Percentiles rank a stretch among this genome's conserved stretches.
Evolutionary conservation across 2,329 filamentous ascomycete species (phyloP).

Genomic region (Pseudogymnoascus sp.): DNA sequence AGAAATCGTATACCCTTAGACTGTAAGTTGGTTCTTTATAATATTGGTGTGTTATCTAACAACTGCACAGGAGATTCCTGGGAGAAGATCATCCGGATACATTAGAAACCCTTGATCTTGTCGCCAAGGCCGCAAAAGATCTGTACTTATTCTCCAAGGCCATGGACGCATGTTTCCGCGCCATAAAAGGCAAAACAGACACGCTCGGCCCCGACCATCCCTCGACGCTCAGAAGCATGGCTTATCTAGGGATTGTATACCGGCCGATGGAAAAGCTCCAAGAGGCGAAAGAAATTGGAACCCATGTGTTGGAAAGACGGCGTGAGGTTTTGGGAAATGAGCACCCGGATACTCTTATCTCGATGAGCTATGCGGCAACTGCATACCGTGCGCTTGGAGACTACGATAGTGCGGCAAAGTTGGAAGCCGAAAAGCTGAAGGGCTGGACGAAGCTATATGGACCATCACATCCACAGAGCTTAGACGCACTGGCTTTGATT

Average conservation of each 20-base stretch:
- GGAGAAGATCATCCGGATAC: not conserved
- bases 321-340: slow-evolving; percentile 15
- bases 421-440: not conserved
- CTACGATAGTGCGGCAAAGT: not conserved
- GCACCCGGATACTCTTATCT: slow-evolving; percentile 16
- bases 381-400: not conserved
- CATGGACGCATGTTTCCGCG: not conserved
- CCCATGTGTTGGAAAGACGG: not conserved
- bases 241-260: not conserved
- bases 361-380: slow-evolving; percentile 14
- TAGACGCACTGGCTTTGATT: not conserved
- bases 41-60: not conserved
- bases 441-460: not conserved
- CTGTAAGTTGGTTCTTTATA: not conserved
- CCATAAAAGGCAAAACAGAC: not conserved
- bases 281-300: not conserved
- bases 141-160: not conserved
- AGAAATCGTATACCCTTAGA: not conserved
- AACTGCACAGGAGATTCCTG: not conserved
- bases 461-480: not conserved
- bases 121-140: not conserved
- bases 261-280: slow-evolving; percentile 2
- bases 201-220: slow-evolving; percentile 10
- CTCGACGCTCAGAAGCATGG: slow-evolving; percentile 4
- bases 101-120: not conserved